Percentiles rank a stretch among this genome's conserved stretches.
These are phyloP conservation scores for Lipomyces anomalus DNA, from an alignment of 805 yeast species.

Conservation along the genomic window DNA sequence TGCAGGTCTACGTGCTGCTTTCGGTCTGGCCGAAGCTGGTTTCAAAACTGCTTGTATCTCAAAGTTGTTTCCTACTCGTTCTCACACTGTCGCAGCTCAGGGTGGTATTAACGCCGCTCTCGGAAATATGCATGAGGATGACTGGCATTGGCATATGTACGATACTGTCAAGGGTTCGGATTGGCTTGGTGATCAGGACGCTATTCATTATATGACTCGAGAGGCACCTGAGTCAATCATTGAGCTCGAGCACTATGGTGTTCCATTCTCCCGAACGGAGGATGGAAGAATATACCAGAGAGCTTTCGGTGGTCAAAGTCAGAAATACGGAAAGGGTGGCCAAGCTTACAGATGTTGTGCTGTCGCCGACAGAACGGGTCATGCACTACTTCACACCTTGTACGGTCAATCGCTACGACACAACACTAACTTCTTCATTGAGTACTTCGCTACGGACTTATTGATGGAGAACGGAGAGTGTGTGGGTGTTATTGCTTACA, in stretches of 20 bases:
- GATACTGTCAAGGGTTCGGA: constrained; percentile 99
- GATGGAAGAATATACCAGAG: constrained; percentile 97
- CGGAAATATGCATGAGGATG: constrained; percentile 97
- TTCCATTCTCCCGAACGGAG: constrained; percentile 95
- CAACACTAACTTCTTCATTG: constrained; percentile 96
- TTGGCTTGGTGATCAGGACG: constrained; percentile 99
- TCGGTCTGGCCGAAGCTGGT: constrained; percentile 95
- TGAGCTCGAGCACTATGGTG: constrained; percentile 97
- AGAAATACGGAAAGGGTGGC: constrained; percentile 95
- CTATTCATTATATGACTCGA: constrained; percentile 97
- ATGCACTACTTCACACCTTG: constrained; percentile 88
- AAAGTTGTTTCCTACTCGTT: constrained; percentile 94
- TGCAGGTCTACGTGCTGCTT: constrained; percentile 98
- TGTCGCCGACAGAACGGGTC: constrained; percentile 99
- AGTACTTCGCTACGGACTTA: constrained; percentile 91
- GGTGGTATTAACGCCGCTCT: constrained; percentile 99
- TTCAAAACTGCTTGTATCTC: constrained; percentile 96
- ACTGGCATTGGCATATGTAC: constrained; percentile 99
- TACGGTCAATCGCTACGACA: constrained; percentile 96
- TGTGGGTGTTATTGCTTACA: constrained; percentile 95
- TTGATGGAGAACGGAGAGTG: constrained; percentile 93
- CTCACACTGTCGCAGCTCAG: constrained; percentile 98
- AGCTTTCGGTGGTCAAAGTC: constrained; percentile 98
- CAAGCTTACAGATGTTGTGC: constrained; percentile 99
- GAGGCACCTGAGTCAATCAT: constrained; percentile 95